These are phyloP conservation scores for Boehmeria nivea DNA, from an alignment of 306 rosid species.

Conservation along the genomic window DNA sequence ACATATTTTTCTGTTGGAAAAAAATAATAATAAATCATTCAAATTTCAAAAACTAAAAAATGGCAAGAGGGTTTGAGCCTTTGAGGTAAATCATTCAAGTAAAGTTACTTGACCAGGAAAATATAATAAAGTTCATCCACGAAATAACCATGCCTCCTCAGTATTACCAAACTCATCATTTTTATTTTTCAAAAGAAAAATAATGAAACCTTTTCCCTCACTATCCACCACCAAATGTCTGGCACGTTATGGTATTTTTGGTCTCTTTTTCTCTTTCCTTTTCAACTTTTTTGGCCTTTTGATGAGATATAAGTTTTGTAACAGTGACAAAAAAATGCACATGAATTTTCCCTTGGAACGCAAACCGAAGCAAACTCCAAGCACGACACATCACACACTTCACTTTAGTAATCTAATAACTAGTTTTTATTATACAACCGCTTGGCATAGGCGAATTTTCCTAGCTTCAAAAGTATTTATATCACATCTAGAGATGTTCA, in stretches of 20 bases:
- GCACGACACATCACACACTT: slow-evolving; percentile 14
- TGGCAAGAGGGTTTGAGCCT: not conserved
- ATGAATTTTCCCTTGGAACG: not conserved
- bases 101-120: no score
- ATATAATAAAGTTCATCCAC: not conserved
- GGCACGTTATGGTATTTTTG: not conserved
- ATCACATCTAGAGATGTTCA: no score
- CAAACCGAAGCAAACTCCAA: slow-evolving; percentile 24
- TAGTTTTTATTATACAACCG: no score
- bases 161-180: not conserved
- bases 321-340: not conserved
- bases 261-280: not conserved
- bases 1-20: not conserved
- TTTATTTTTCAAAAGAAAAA: not conserved
- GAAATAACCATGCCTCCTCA: not conserved
- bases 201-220: not conserved
- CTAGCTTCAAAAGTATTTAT: no score
- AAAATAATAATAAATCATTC: no score
- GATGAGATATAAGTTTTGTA: no score
- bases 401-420: no score
- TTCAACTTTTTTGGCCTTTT: not conserved
- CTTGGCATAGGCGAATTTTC: no score
- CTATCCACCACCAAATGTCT: not conserved
- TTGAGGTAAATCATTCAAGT: not conserved
- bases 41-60: not conserved